These are phyloP conservation scores for Penicillium manginii DNA, from an alignment of 495 filamentous ascomycete species.

Conservation along the genomic window DNA sequence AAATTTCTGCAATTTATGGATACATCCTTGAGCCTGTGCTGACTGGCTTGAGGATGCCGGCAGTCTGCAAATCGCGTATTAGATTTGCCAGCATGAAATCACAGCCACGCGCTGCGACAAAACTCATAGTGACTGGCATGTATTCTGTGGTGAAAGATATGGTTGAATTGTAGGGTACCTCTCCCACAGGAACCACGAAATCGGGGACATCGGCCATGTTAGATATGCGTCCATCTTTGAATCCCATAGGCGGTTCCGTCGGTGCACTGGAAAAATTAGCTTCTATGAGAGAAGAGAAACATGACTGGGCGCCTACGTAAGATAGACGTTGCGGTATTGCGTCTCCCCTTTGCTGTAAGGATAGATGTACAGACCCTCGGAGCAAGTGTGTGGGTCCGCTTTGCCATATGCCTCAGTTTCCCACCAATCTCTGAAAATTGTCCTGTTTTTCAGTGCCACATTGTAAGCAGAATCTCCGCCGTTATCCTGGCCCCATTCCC, in stretches of 20 bases:
- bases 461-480: slow-evolving; percentile 11
- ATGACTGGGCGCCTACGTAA: neutral
- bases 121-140: slow-evolving; percentile 60
- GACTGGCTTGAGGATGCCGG: slow-evolving; percentile 53
- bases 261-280: slow-evolving; percentile 11
- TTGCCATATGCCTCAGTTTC: slow-evolving; percentile 44
- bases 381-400: slow-evolving; percentile 42
- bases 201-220: slow-evolving; percentile 57
- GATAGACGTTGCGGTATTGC: slow-evolving; percentile 38
- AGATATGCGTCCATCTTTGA: slow-evolving; percentile 45
- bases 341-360: slow-evolving; percentile 27
- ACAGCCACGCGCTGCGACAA: slow-evolving; percentile 64
- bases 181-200: slow-evolving; percentile 60
- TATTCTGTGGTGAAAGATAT: slow-evolving; percentile 58
- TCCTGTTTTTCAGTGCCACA: slow-evolving; percentile 46
- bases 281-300: neutral
- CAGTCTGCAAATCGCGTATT: slow-evolving; percentile 52
- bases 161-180: slow-evolving; percentile 54
- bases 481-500: slow-evolving; percentile 53
- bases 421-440: slow-evolving; percentile 59
- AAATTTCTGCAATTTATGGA: neutral
- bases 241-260: slow-evolving; percentile 42
- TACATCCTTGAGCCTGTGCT: slow-evolving; percentile 43
- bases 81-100: slow-evolving; percentile 62
- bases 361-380: slow-evolving; percentile 45